Percentiles rank a stretch among this genome's conserved stretches.
These are phyloP conservation scores for Lactifluus pinguis DNA, from an alignment of 768 basidiomycete species.

Conservation along the genomic window DNA sequence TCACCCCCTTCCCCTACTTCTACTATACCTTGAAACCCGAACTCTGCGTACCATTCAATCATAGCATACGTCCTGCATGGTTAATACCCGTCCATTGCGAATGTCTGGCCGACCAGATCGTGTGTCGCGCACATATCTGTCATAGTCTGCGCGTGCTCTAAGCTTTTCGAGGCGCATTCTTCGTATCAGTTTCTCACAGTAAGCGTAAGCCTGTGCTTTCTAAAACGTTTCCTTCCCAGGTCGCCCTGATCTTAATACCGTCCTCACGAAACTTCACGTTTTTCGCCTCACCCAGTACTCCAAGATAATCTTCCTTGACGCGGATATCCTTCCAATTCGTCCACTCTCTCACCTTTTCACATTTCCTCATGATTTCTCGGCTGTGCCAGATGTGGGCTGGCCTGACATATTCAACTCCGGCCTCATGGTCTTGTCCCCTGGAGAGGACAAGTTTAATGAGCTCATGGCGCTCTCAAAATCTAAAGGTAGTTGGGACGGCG, in stretches of 20 bases:
- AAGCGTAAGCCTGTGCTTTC: background rate
- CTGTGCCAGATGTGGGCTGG: slow-evolving; percentile 97
- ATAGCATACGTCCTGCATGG: background rate
- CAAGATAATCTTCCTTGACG: slow-evolving; percentile 87
- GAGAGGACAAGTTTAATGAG: slow-evolving; percentile 72
- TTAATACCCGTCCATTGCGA: background rate
- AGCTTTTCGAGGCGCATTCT: background rate
- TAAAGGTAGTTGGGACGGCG: slow-evolving; percentile 92
- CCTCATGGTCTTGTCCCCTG: slow-evolving; percentile 79
- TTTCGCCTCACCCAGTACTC: slow-evolving; percentile 85
- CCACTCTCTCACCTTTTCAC: slow-evolving; percentile 91
- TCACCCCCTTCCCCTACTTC: background rate
- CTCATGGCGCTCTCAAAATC: slow-evolving; percentile 60
- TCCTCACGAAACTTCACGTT: slow-evolving; percentile 93
- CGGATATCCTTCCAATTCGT: slow-evolving; percentile 80
- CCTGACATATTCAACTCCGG: slow-evolving; percentile 99
- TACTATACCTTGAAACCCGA: background rate
- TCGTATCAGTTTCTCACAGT: background rate
- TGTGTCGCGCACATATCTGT: background rate
- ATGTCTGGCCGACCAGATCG: background rate
- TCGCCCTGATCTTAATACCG: slow-evolving; percentile 85
- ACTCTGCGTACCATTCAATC: background rate
- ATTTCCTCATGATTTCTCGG: slow-evolving; percentile 76
- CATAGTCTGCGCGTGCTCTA: background rate
- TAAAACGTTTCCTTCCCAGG: slow-evolving; percentile 38